A percentile compares a stretch with the other conserved stretches of the same genome.
Evolutionary conservation across 1,284 basidiomycete species (phyloP).

Genomic region (Tilletia setariae): DNA sequence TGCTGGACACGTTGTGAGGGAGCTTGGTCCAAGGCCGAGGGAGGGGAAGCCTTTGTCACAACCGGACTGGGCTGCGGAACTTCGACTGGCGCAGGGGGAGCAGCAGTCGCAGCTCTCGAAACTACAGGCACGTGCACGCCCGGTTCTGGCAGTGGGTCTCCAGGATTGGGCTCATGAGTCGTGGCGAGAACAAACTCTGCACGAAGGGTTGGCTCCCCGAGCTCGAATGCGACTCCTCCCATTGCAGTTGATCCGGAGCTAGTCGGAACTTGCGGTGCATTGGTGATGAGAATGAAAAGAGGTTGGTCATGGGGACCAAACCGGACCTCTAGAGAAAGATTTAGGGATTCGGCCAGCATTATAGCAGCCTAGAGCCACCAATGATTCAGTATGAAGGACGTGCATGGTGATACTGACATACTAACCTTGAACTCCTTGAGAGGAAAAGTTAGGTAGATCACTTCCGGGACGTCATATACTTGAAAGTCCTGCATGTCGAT

Average conservation of each 20-base stretch:
- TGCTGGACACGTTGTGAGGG: no score
- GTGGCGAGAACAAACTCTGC: conserved; percentile 3
- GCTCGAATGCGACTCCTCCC: not conserved
- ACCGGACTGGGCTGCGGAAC: no score
- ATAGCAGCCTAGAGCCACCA: not conserved
- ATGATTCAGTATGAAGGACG: not conserved
- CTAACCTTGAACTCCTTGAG: conserved; percentile 16
- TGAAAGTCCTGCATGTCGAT: conserved; percentile 4
- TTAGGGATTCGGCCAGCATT: not conserved
- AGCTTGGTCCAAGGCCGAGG: no score
- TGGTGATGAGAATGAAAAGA: not conserved
- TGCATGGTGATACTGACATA: not conserved
- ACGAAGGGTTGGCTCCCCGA: not conserved
- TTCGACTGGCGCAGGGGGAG: no score
- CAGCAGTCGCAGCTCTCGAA: no score
- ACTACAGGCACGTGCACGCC: no score
- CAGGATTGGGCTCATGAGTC: not conserved
- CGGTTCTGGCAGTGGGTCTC: not conserved
- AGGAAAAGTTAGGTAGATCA: conserved; percentile 9
- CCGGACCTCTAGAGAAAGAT: not conserved
- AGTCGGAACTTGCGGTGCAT: conserved; percentile 4
- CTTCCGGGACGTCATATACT: not conserved
- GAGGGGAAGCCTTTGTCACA: no score
- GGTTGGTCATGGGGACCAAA: conserved; percentile 4
- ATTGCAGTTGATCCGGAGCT: not conserved